Evolutionary conservation across 75 land plant genomes (phyloP).

Genomic region (Pinus tabuliformis): DNA sequence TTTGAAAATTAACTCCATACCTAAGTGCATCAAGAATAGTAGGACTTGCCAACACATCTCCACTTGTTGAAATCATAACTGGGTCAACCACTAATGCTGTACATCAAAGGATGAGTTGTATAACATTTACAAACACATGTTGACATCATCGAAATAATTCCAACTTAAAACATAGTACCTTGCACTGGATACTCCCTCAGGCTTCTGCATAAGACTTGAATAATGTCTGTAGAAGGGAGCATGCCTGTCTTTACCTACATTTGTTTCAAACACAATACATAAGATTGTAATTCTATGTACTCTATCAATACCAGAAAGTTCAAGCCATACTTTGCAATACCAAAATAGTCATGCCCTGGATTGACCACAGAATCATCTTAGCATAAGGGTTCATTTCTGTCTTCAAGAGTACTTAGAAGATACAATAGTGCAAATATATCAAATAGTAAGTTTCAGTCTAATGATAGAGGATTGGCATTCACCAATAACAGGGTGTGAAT

Average conservation of each 20-base stretch:
- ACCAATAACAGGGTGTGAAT: no score
- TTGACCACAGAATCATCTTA: neutral
- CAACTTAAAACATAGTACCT: conserved; percentile 45
- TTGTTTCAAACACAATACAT: neutral
- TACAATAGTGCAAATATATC: no score
- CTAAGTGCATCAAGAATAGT: conserved; percentile 54
- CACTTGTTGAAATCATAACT: conserved; percentile 95
- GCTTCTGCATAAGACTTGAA: conserved; percentile 46
- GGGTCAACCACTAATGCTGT: conserved; percentile 96
- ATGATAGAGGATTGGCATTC: no score
- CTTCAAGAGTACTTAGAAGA: no score
- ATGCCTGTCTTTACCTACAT: conserved; percentile 95
- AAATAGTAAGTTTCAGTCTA: no score
- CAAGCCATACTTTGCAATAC: neutral
- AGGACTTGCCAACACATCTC: conserved; percentile 74
- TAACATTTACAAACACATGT: neutral
- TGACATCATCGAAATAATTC: conserved; percentile 1
- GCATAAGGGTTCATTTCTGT: neutral
- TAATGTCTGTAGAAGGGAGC: conserved; percentile 78
- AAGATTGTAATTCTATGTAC: neutral
- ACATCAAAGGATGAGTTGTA: conserved; percentile 19
- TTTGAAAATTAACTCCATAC: conserved; percentile 29
- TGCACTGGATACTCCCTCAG: conserved; percentile 65
- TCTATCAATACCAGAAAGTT: neutral
- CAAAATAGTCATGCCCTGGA: neutral